phyloP scores from a whole-genome alignment of 495 filamentous ascomycete species.

The Durotheca rogersii region DNA sequence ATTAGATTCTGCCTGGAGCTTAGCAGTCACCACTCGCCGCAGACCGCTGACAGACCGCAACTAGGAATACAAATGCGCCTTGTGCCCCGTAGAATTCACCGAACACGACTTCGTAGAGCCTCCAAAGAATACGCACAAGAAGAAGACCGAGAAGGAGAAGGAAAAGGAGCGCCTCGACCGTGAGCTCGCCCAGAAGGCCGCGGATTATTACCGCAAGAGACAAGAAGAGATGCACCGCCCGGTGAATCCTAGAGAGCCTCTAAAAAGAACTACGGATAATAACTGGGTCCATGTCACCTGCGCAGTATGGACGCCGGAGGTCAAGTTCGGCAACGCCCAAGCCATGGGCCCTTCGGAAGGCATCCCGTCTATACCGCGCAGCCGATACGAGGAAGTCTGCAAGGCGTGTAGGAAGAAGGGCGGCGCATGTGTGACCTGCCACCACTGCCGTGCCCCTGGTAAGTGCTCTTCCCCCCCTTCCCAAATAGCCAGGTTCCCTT shows the following conservation, averaged over 20 bases:
- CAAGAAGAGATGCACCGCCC: slow-evolving; percentile 83
- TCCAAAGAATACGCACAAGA: slow-evolving; percentile 80
- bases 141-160: slow-evolving; percentile 88
- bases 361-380: slow-evolving; percentile 70
- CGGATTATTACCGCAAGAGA: slow-evolving; percentile 74
- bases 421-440: slow-evolving; percentile 81
- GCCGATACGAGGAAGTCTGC: slow-evolving; percentile 71
- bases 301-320: slow-evolving; percentile 85
- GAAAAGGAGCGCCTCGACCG: slow-evolving; percentile 85
- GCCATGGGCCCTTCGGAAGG: slow-evolving; percentile 83
- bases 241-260: slow-evolving; percentile 78
- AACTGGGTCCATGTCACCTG: slow-evolving; percentile 99
- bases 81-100: slow-evolving; percentile 77
- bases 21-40: too few species aligned
- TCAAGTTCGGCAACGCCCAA: slow-evolving; percentile 83
- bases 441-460: slow-evolving; percentile 70
- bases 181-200: slow-evolving; percentile 70
- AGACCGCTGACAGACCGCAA: slow-evolving; percentile 31
- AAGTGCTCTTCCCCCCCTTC: slow-evolving; percentile 14
- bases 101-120: slow-evolving; percentile 83
- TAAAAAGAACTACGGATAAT: slow-evolving; percentile 90
- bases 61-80: slow-evolving; percentile 83
- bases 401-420: slow-evolving; percentile 74
- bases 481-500: slow-evolving; percentile 1
- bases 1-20: too few species aligned